Percentiles rank a stretch among this genome's conserved stretches.
phyloP scores from a whole-genome alignment of 768 basidiomycete species.

The Lactarius akahatsu region DNA sequence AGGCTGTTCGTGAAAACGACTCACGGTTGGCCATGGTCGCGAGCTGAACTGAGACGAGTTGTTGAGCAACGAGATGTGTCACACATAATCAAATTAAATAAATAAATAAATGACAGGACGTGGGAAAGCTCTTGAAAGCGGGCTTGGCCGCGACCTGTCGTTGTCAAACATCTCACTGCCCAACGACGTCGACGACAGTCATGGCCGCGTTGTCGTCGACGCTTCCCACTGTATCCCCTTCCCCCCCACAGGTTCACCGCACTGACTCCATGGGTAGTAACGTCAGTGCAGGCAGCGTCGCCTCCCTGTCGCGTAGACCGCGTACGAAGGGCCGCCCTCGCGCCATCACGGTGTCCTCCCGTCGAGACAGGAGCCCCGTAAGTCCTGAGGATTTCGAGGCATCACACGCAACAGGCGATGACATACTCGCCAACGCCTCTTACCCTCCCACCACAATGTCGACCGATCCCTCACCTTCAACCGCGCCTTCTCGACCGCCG shows the following conservation, averaged over 20 bases:
- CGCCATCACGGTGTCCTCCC: slow-evolving; percentile 31
- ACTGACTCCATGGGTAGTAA: slow-evolving; percentile 36
- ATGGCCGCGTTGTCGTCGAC: slow-evolving; percentile 36
- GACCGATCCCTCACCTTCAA: slow-evolving; percentile 9
- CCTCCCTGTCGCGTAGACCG: slow-evolving; percentile 36
- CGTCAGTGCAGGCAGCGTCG: slow-evolving; percentile 30
- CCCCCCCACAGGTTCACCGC: slow-evolving; percentile 30
- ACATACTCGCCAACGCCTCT: slow-evolving; percentile 27
- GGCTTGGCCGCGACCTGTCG: slow-evolving; percentile 10
- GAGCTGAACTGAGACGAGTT: not conserved
- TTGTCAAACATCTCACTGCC: slow-evolving; percentile 25
- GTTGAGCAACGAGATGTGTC: not conserved
- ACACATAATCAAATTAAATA: not conserved
- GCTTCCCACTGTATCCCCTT: slow-evolving; percentile 26
- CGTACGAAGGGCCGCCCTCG: slow-evolving; percentile 34
- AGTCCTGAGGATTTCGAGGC: slow-evolving; percentile 25
- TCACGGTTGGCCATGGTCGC: slow-evolving; percentile 5
- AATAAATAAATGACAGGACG: slow-evolving; percentile 3
- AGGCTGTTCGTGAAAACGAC: not conserved
- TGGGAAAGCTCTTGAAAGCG: slow-evolving; percentile 21
- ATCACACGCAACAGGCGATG: slow-evolving; percentile 21
- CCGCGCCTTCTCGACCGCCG: slow-evolving; percentile 25
- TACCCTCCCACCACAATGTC: slow-evolving; percentile 26
- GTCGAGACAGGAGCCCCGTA: slow-evolving; percentile 33
- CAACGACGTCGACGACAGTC: slow-evolving; percentile 33